Conservation (phyloP, 1,139 yeast species). For the Diutina siamensis region DNA sequence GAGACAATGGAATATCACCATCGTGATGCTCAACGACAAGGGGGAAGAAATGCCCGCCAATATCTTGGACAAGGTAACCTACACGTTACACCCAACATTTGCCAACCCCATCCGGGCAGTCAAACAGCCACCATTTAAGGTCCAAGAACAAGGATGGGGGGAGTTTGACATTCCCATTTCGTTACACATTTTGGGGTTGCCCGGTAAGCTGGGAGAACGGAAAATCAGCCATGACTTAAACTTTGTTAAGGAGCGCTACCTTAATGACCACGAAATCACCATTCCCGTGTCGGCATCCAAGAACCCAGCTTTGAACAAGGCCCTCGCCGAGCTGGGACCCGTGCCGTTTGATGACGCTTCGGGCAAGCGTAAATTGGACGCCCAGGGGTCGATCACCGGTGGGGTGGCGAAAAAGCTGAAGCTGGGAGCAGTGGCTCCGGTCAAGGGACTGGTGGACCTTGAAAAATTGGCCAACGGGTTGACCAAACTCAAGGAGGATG, state of each 20-base stretch:
- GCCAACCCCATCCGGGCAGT: constrained; percentile 74
- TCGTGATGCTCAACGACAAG: constrained; percentile 61
- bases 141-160: constrained; percentile 98
- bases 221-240: constrained; percentile 83
- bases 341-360: constrained; percentile 42
- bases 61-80: constrained; percentile 85
- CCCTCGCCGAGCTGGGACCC: constrained; percentile 72
- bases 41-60: constrained; percentile 83
- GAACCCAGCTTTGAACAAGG: constrained; percentile 54
- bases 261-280: constrained; percentile 62
- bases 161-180: constrained; percentile 85
- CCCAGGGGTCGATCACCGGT: constrained; percentile 11
- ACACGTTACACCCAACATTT: constrained; percentile 91
- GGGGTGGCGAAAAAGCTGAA: constrained; percentile 44
- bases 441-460: constrained; percentile 69
- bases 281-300: constrained; percentile 48
- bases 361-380: constrained; percentile 15
- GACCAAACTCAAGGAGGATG: constrained; percentile 84
- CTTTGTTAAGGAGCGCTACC: constrained; percentile 67
- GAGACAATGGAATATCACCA: constrained; percentile 83
- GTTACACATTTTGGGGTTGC: constrained; percentile 49
- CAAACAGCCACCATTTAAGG: constrained; percentile 78
- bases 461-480: constrained; percentile 87
- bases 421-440: constrained; percentile 31
- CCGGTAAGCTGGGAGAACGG: constrained; percentile 80